Conservation (phyloP, 768 basidiomycete genomes). For the Candolleomyces efflorescens region DNA sequence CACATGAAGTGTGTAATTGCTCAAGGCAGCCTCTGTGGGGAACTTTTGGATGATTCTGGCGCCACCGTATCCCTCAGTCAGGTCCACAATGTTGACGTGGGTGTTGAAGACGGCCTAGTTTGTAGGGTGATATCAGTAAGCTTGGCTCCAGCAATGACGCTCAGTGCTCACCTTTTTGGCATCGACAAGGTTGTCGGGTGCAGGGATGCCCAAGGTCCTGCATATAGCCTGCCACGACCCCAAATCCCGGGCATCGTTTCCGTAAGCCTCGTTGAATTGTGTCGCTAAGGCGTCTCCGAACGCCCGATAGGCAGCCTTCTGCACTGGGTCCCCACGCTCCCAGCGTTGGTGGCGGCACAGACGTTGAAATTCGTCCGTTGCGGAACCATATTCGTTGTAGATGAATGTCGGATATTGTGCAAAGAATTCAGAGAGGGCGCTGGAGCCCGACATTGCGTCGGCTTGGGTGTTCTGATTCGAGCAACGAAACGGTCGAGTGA, state of each 20-base stretch:
- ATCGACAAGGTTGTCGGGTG: not conserved
- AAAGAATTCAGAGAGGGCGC: not conserved
- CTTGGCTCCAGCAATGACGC: too few relatives aligned
- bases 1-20: conserved; percentile 7
- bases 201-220: not conserved
- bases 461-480: too few relatives aligned
- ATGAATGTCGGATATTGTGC: not conserved
- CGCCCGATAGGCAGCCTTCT: not conserved
- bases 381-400: not conserved
- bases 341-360: not conserved
- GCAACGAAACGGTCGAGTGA: too few relatives aligned
- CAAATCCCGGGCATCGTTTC: conserved; percentile 22
- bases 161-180: too few relatives aligned
- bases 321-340: not conserved
- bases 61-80: conserved; percentile 3
- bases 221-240: conserved; percentile 15
- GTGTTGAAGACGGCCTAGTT: not conserved
- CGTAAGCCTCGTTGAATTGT: conserved; percentile 24
- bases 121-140: too few relatives aligned
- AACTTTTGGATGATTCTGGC: not conserved
- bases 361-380: not conserved
- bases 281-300: conserved; percentile 21
- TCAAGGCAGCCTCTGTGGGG: conserved; percentile 2
- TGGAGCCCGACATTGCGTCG: not conserved
- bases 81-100: conserved; percentile 11